Evolutionary conservation across 768 basidiomycete genomes (phyloP).

Genomic region (Inosperma sp.): DNA sequence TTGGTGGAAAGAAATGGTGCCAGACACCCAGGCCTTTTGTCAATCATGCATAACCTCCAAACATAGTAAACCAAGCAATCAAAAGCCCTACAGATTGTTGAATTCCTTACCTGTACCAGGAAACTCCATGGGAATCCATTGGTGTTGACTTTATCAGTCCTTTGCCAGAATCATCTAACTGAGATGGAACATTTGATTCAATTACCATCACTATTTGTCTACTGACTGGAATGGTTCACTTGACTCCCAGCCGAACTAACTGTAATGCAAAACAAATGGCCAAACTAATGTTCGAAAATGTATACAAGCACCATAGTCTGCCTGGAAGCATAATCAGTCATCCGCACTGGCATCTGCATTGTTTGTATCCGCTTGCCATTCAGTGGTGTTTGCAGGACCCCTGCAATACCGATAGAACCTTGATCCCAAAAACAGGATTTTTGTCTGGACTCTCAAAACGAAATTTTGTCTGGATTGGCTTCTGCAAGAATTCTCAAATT

Average conservation of each 20-base stretch:
- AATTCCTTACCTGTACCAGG: constrained; percentile 6
- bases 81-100: background rate
- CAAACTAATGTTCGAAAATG: constrained; percentile 11
- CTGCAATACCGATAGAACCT: no score
- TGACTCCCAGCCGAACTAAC: constrained; percentile 16
- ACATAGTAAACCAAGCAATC: background rate
- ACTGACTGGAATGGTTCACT: constrained; percentile 13
- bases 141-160: constrained; percentile 32
- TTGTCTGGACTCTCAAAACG: no score
- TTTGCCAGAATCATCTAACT: constrained; percentile 25
- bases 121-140: constrained; percentile 28
- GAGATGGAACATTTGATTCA: no score
- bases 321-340: constrained; percentile 24
- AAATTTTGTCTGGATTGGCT: no score
- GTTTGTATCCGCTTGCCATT: no score
- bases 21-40: no score
- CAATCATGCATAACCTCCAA: background rate
- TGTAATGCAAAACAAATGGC: constrained; percentile 15
- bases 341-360: no score
- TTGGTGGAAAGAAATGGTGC: no score
- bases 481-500: no score
- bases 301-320: constrained; percentile 23
- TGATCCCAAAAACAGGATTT: no score
- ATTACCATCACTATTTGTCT: constrained; percentile 29
- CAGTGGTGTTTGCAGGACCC: no score